Conservation (phyloP, 2,329 filamentous ascomycete genomes). For the Escovopsis sp. region DNA sequence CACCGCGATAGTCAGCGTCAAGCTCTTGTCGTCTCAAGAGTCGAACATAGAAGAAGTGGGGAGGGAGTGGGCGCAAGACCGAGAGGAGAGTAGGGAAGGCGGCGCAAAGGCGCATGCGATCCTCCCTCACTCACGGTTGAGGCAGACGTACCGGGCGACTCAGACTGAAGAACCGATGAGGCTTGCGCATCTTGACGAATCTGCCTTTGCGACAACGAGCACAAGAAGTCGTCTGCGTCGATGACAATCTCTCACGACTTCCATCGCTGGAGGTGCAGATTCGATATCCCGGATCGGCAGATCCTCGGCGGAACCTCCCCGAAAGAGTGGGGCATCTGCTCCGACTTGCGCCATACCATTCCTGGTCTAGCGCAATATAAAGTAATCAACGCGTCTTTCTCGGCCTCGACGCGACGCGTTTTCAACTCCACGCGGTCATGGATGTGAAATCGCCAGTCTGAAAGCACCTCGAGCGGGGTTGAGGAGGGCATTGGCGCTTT, state of each 20-base stretch:
- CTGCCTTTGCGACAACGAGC: slow-evolving; percentile 7
- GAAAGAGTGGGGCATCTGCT: slow-evolving; percentile 1
- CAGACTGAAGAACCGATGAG: slow-evolving; percentile 49
- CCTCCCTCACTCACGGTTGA: neutral
- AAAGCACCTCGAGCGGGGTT: too few species aligned
- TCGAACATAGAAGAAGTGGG: too few species aligned
- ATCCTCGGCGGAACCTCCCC: slow-evolving; percentile 4
- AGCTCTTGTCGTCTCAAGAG: too few species aligned
- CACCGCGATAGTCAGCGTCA: too few species aligned
- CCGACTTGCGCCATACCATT: too few species aligned
- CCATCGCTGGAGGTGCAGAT: slow-evolving; percentile 2
- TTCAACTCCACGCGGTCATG: too few species aligned
- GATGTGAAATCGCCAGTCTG: too few species aligned
- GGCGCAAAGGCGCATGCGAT: too few species aligned
- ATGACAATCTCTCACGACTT: neutral
- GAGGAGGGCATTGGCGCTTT: too few species aligned
- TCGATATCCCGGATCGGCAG: slow-evolving; percentile 1
- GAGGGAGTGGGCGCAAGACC: too few species aligned
- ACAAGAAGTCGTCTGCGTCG: neutral
- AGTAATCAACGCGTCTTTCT: slow-evolving; percentile 13
- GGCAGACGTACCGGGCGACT: slow-evolving; percentile 43
- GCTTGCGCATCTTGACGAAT: slow-evolving; percentile 34
- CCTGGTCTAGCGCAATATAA: too few species aligned
- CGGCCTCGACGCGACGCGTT: slow-evolving; percentile 6
- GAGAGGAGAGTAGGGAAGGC: too few species aligned